Percentiles rank a stretch among this genome's conserved stretches.
These are phyloP conservation scores for Lasiosphaeris hirsuta DNA, from an alignment of 495 filamentous ascomycete genomes.

Conservation along the genomic window DNA sequence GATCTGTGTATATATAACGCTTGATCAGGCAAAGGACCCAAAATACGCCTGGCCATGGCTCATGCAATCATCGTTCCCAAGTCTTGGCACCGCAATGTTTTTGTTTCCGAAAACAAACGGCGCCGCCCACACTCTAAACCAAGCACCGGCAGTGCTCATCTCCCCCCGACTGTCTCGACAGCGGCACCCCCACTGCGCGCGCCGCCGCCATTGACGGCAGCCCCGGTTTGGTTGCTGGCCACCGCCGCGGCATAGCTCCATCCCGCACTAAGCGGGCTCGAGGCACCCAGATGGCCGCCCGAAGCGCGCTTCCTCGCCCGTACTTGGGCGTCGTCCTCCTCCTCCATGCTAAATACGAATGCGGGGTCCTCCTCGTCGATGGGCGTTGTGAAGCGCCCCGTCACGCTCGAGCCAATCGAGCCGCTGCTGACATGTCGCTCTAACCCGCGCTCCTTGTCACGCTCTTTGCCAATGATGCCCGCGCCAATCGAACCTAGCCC, in stretches of 20 bases:
- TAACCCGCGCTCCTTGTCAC: conserved; percentile 31
- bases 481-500: conserved; percentile 19
- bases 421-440: conserved; percentile 53
- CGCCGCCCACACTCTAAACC: not conserved
- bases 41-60: conserved; percentile 8
- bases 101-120: not conserved
- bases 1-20: not conserved
- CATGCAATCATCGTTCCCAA: conserved; percentile 10
- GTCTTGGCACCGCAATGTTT: too few relatives aligned
- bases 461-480: conserved; percentile 33
- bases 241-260: conserved; percentile 40
- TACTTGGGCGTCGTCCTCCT: conserved; percentile 58
- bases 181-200: conserved; percentile 7
- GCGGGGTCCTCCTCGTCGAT: conserved; percentile 74
- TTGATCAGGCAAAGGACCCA: not conserved
- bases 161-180: conserved; percentile 22
- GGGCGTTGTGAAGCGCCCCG: conserved; percentile 56
- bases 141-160: conserved; percentile 11
- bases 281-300: conserved; percentile 27
- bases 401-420: conserved; percentile 47
- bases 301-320: conserved; percentile 42
- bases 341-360: conserved; percentile 80
- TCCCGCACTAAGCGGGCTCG: conserved; percentile 30
- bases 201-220: conserved; percentile 17
- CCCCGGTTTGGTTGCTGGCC: conserved; percentile 23